A percentile compares a stretch with the other conserved stretches of the same genome.
Conservation (phyloP, 352 stramenopile species). For the Globisporangium lucens region DNA sequence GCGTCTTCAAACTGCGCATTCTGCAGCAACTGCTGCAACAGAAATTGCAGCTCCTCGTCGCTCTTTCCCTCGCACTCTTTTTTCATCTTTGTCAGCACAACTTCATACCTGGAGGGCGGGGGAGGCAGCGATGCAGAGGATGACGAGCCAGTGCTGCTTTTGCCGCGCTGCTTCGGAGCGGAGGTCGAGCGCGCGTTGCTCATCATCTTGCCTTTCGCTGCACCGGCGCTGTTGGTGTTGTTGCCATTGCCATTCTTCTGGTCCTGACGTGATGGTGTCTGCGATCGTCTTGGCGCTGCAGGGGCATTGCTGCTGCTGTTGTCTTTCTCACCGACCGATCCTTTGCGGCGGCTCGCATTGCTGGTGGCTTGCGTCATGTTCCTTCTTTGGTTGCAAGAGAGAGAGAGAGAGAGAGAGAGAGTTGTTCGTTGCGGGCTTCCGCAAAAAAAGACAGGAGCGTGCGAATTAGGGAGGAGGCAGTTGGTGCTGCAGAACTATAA, state of each 20-base stretch:
- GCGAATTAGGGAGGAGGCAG: not conserved
- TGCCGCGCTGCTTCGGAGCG: slow-evolving; percentile 18
- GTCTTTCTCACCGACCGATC: slow-evolving; percentile 17
- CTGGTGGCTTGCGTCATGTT: slow-evolving; percentile 12
- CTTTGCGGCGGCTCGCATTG: slow-evolving; percentile 12
- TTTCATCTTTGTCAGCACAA: slow-evolving; percentile 33
- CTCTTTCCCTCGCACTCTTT: slow-evolving; percentile 29
- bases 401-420: not conserved
- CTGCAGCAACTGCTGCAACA: slow-evolving; percentile 57
- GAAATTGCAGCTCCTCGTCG: slow-evolving; percentile 45
- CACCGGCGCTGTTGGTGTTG: not conserved
- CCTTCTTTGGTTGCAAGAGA: not conserved
- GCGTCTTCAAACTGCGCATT: slow-evolving; percentile 49
- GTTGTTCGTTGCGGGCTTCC: not conserved
- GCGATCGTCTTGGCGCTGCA: slow-evolving; percentile 1
- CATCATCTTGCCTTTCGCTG: not conserved
- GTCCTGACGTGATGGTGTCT: slow-evolving; percentile 17
- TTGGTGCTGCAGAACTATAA: too few relatives aligned
- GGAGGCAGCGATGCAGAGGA: not conserved
- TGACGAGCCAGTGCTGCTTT: not conserved
- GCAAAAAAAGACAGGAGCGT: slow-evolving; percentile 1
- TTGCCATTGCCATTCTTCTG: slow-evolving; percentile 10
- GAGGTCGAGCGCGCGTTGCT: slow-evolving; percentile 15
- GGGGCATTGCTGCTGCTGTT: not conserved
- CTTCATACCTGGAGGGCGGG: slow-evolving; percentile 23